phyloP scores from a whole-genome alignment of 2,329 filamentous ascomycete genomes.

The Apiospora saccharicola region DNA sequence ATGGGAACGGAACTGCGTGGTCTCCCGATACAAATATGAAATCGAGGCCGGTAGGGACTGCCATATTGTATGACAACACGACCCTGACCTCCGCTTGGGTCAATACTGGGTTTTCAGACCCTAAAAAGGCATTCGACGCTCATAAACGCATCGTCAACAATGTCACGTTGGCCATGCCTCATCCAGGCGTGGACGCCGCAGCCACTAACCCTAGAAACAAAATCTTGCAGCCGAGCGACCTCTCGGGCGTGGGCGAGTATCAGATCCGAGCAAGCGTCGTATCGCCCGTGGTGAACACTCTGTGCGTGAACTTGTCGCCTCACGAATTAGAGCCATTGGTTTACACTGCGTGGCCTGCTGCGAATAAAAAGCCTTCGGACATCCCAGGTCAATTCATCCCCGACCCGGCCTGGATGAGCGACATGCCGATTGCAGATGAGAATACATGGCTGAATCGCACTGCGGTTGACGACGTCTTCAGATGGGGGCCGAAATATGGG shows the following conservation, averaged over 20 bases:
- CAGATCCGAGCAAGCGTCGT: conserved; percentile 72
- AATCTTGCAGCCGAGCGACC: conserved; percentile 73
- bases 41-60: conserved; percentile 65
- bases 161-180: conserved; percentile 79
- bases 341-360: conserved; percentile 66
- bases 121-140: conserved; percentile 56
- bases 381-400: conserved; percentile 45
- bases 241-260: conserved; percentile 73
- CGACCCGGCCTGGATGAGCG: conserved; percentile 45
- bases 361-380: conserved; percentile 43
- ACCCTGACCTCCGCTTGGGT: conserved; percentile 77
- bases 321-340: conserved; percentile 70
- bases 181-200: conserved; percentile 71
- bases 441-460: conserved; percentile 61
- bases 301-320: conserved; percentile 72
- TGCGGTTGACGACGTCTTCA: conserved; percentile 73
- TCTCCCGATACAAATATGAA: conserved; percentile 45
- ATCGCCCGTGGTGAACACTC: conserved; percentile 73
- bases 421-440: conserved; percentile 46
- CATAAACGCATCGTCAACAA: conserved; percentile 73
- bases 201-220: conserved; percentile 66
- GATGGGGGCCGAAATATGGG: conserved; percentile 63
- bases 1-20: conserved; percentile 48
- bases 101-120: conserved; percentile 59
- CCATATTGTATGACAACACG: conserved; percentile 74